These are phyloP conservation scores for Yamadazyma phyllophila DNA, from an alignment of 805 yeast species.

Conservation along the genomic window DNA sequence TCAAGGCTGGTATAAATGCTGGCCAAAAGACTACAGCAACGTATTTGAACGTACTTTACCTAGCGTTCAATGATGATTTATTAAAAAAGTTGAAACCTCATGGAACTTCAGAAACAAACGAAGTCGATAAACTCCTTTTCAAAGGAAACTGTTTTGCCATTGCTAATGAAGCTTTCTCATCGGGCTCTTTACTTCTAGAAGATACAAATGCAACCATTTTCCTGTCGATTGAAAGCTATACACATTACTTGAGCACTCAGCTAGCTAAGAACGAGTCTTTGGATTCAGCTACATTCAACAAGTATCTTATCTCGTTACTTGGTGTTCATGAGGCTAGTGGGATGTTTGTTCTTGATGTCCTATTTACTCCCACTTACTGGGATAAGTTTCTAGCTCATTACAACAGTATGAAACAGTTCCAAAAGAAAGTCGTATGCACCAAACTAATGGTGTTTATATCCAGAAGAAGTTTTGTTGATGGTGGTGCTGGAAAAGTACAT, in stretches of 20 bases:
- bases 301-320: constrained; percentile 21
- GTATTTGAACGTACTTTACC: constrained; percentile 5
- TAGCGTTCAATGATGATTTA: constrained; percentile 8
- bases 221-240: constrained; percentile 5
- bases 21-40: neutral
- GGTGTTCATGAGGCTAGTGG: constrained; percentile 17
- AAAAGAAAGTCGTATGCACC: constrained; percentile 21
- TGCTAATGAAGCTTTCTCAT: constrained; percentile 19
- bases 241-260: constrained; percentile 7
- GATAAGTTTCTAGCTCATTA: constrained; percentile 14
- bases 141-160: constrained; percentile 29
- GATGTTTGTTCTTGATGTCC: constrained; percentile 19
- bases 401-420: constrained; percentile 23
- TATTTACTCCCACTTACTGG: constrained; percentile 24
- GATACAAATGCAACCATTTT: neutral
- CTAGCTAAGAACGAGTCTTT: neutral
- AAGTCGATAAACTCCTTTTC: constrained; percentile 37
- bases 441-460: constrained; percentile 16
- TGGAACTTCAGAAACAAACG: constrained; percentile 19
- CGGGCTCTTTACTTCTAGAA: no score
- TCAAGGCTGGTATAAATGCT: constrained; percentile 4
- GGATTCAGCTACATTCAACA: constrained; percentile 1
- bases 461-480: constrained; percentile 4
- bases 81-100: neutral
- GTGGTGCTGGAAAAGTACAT: constrained; percentile 3